Conservation (phyloP, 371 early-diverging fungal genomes). For the Rhizopus microsporus region DNA sequence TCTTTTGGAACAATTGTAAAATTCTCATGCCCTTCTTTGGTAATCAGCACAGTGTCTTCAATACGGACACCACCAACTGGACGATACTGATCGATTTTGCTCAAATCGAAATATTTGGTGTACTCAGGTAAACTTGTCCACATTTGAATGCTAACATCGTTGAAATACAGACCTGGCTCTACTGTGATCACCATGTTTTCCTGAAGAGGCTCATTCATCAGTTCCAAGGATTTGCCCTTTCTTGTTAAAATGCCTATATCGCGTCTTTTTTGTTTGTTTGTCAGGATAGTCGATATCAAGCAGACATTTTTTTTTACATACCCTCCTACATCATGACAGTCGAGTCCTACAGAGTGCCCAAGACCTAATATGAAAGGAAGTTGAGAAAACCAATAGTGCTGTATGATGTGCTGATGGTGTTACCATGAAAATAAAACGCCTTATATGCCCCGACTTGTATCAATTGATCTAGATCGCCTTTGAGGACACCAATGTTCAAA, state of each 20-base stretch:
- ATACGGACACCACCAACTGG: conserved; percentile 91
- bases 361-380: conserved; percentile 20
- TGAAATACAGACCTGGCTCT: conserved; percentile 85
- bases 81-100: conserved; percentile 64
- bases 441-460: conserved; percentile 64
- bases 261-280: not conserved
- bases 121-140: conserved; percentile 53
- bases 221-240: not conserved
- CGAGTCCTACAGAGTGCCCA: conserved; percentile 72
- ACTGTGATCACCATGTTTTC: conserved; percentile 88
- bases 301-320: conserved; percentile 38
- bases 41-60: conserved; percentile 84
- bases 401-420: not conserved
- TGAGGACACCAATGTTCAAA: conserved; percentile 66
- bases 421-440: conserved; percentile 89
- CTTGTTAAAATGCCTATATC: conserved; percentile 7
- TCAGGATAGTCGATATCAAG: not conserved
- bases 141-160: conserved; percentile 47
- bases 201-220: conserved; percentile 50
- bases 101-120: conserved; percentile 65
- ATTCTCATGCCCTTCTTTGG: conserved; percentile 68
- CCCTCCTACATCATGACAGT: conserved; percentile 89
- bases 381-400: not conserved
- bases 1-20: conserved; percentile 73
- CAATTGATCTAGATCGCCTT: conserved; percentile 64